Evolutionary conservation across 1,284 basidiomycete genomes (phyloP).

Genomic region (Trichosporon sp.): DNA sequence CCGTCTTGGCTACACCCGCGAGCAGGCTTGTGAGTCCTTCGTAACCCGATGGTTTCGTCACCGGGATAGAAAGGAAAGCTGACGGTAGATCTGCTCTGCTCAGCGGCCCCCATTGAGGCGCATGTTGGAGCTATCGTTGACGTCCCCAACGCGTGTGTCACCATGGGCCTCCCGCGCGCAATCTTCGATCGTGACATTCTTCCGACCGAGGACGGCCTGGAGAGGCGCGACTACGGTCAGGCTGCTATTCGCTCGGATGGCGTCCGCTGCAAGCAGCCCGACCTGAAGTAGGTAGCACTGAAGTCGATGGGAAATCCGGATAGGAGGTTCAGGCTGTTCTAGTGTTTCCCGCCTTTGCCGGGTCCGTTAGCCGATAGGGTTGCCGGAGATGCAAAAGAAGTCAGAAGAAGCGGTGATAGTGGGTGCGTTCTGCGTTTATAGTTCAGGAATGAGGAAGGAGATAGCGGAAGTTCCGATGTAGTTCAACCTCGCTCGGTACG

Average conservation of each 20-base stretch:
- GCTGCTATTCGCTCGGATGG: conserved; percentile 64
- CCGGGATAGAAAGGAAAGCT: background rate
- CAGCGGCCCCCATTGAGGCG: conserved; percentile 65
- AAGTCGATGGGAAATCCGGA: too few relatives aligned
- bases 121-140: conserved; percentile 70
- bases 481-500: too few relatives aligned
- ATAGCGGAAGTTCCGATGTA: too few relatives aligned
- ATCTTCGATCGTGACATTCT: conserved; percentile 70
- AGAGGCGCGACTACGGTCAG: conserved; percentile 58
- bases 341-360: too few relatives aligned
- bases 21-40: conserved; percentile 57
- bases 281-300: background rate
- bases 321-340: too few relatives aligned
- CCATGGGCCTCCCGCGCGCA: conserved; percentile 61
- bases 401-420: too few relatives aligned
- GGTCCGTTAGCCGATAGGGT: too few relatives aligned
- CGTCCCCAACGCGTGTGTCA: conserved; percentile 70
- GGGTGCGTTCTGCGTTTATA: too few relatives aligned
- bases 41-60: background rate
- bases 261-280: conserved; percentile 12
- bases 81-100: conserved; percentile 59
- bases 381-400: too few relatives aligned
- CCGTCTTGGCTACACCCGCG: conserved; percentile 45
- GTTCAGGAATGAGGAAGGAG: too few relatives aligned
- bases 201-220: conserved; percentile 58